These are phyloP conservation scores for Candida sakaeoensis DNA, from an alignment of 805 yeast species.

Conservation along the genomic window DNA sequence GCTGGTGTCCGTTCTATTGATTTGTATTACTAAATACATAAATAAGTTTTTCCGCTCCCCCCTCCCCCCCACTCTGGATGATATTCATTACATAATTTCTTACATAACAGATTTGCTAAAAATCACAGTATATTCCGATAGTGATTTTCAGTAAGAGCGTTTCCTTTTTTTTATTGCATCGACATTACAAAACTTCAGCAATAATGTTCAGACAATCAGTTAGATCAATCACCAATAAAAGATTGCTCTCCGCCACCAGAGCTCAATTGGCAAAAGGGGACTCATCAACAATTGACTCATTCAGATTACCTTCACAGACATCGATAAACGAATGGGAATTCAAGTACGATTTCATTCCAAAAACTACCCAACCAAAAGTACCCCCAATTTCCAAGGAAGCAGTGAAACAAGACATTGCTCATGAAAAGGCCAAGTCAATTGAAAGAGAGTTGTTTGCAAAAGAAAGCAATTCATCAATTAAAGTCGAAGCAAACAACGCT, in stretches of 20 bases:
- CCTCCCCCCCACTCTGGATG: neutral
- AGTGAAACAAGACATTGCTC: conserved; percentile 46
- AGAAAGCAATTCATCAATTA: conserved; percentile 32
- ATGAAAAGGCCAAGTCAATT: conserved; percentile 33
- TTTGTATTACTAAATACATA: neutral
- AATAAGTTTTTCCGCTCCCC: neutral
- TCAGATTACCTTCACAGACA: conserved; percentile 46
- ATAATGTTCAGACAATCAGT: conserved; percentile 7
- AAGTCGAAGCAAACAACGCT: conserved; percentile 44
- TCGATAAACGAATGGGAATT: conserved; percentile 49
- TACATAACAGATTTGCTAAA: neutral
- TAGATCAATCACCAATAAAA: neutral
- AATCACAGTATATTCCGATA: conserved; percentile 3
- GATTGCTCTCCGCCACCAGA: neutral
- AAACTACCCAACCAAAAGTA: conserved; percentile 36
- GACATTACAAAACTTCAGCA: neutral
- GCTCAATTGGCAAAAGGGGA: conserved; percentile 47
- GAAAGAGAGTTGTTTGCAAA: conserved; percentile 34
- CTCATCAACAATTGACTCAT: conserved; percentile 54
- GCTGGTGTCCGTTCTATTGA: conserved; percentile 78
- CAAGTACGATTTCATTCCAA: conserved; percentile 44
- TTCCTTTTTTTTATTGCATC: neutral
- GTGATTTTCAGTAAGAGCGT: neutral
- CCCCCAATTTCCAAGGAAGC: conserved; percentile 48
- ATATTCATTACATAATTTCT: neutral